A percentile compares a stretch with the other conserved stretches of the same genome.
Evolutionary conservation across 495 filamentous ascomycete species (phyloP).

Genomic region (Hypoxylon trugodes): DNA sequence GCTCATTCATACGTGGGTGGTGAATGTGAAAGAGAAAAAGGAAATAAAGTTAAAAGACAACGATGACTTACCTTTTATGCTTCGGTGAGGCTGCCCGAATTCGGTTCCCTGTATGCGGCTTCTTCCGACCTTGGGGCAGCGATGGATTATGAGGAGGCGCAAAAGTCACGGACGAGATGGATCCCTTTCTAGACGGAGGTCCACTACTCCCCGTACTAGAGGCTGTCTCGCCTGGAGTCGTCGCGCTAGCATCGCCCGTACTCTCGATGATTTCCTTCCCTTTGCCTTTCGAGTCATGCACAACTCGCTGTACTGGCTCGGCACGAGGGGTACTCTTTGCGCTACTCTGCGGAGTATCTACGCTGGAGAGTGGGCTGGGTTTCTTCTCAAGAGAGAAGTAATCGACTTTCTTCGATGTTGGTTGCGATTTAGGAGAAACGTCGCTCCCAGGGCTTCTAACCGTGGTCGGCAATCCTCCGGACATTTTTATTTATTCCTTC

Average conservation of each 20-base stretch:
- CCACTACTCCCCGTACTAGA: slow-evolving; percentile 48
- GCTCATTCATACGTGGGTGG: background rate
- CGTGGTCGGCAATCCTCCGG: slow-evolving; percentile 29
- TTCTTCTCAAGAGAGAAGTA: slow-evolving; percentile 50
- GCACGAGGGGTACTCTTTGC: slow-evolving; percentile 28
- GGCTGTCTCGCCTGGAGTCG: slow-evolving; percentile 44
- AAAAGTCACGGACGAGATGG: slow-evolving; percentile 53
- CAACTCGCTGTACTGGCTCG: slow-evolving; percentile 15
- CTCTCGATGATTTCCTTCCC: slow-evolving; percentile 37
- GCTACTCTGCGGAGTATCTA: slow-evolving; percentile 15
- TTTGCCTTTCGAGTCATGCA: slow-evolving; percentile 30
- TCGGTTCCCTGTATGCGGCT: slow-evolving; percentile 51
- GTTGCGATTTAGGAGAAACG: slow-evolving; percentile 51
- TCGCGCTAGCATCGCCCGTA: slow-evolving; percentile 43
- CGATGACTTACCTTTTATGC: slow-evolving; percentile 53
- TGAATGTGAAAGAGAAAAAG: slow-evolving; percentile 8
- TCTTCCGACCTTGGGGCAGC: slow-evolving; percentile 55
- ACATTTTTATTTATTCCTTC: slow-evolving; percentile 38
- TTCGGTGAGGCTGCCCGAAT: slow-evolving; percentile 57
- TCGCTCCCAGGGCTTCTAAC: slow-evolving; percentile 51
- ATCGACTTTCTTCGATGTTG: slow-evolving; percentile 40
- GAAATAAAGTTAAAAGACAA: slow-evolving; percentile 11
- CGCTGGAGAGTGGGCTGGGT: slow-evolving; percentile 18
- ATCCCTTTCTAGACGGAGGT: slow-evolving; percentile 53
- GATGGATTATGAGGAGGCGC: slow-evolving; percentile 50